phyloP scores from a whole-genome alignment of 2,329 filamentous ascomycete genomes.

The Trichoderma hamatum region DNA sequence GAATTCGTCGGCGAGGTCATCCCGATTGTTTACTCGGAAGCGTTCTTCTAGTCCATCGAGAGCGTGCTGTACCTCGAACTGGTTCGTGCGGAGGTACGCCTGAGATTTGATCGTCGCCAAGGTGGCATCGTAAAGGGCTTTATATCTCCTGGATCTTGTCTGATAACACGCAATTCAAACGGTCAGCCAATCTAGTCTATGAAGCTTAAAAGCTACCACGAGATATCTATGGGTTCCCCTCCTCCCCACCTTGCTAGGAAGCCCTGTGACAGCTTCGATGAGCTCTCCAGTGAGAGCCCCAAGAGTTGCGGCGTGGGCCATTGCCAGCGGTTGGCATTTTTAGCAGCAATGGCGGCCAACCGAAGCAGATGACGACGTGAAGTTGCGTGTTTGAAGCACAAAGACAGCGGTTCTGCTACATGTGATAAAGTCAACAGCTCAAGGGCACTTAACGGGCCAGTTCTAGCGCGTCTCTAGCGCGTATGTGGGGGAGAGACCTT shows the following conservation, averaged over 20 bases:
- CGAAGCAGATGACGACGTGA: not conserved
- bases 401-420: not conserved
- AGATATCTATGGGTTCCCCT: not conserved
- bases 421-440: not conserved
- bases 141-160: constrained; percentile 44
- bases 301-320: constrained; percentile 72
- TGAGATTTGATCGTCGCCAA: constrained; percentile 57
- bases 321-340: constrained; percentile 41
- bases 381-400: not conserved
- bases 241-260: constrained; percentile 52
- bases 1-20: constrained; percentile 76
- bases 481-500: constrained; percentile 13
- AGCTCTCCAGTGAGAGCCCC: constrained; percentile 70
- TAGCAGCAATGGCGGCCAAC: constrained; percentile 8
- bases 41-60: constrained; percentile 81
- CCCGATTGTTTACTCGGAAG: constrained; percentile 77
- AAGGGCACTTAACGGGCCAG: constrained; percentile 10
- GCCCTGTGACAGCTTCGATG: constrained; percentile 64
- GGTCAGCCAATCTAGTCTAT: constrained; percentile 22
- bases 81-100: constrained; percentile 68
- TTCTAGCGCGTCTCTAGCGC: constrained; percentile 19
- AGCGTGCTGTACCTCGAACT: constrained; percentile 69
- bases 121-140: constrained; percentile 51
- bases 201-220: not conserved
- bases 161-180: constrained; percentile 22